Base-by-base conservation (phyloP, 2,329 filamentous ascomycete genomes). In the Verticillium tricorpus region DNA sequence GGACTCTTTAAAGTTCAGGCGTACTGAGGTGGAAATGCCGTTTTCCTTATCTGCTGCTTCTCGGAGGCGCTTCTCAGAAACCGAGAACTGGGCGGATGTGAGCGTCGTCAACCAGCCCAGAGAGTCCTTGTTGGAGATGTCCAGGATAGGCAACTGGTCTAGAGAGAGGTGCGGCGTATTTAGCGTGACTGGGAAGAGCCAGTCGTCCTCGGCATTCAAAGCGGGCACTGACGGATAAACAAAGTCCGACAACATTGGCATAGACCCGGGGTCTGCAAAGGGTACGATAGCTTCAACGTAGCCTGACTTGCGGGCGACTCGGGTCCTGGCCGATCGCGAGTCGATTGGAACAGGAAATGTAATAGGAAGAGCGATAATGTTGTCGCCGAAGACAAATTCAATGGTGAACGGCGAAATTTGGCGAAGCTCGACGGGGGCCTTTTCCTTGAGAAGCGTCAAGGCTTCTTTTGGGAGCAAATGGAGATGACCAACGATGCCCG, bases 1-100 rank as follows among this genome's bases (percentile, higher is more conserved):
- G 0, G 79, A 78, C 62, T 82, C 78, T 63, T 83, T 83, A 68
- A 83, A 78, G 66, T 80, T 78, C 58, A 80, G 67, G 0, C 79
- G 74, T 3, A 70, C 61, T 3, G 77, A 71, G 0, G 69, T 50
- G 5, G 71, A 63, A 17, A 74, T n/a, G 65, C 64, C 22, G 62
- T 65, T 1, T 63, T 62, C 17, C 56, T 60, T 62, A 58, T 61
- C 60, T 14, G 69, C 62, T 4, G 66, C 60, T 1, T 75, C 69
- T 3, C 79, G 76, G 1, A 78, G 60, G 2, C 58, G 60, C 60
- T 73, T 76, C 65, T 83, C 80, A 15, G 76, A 73, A 1, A 69
- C 50, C 2, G 79, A 81, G 67, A 80, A 81, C 34, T 73, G 74
- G 37, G 76, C 68, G 1, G 75, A 77, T 3, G 74, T 68, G 8